These are phyloP conservation scores for Trypanosoma vivax DNA, from an alignment of 208 protist genomes.

Conservation along the genomic window DNA sequence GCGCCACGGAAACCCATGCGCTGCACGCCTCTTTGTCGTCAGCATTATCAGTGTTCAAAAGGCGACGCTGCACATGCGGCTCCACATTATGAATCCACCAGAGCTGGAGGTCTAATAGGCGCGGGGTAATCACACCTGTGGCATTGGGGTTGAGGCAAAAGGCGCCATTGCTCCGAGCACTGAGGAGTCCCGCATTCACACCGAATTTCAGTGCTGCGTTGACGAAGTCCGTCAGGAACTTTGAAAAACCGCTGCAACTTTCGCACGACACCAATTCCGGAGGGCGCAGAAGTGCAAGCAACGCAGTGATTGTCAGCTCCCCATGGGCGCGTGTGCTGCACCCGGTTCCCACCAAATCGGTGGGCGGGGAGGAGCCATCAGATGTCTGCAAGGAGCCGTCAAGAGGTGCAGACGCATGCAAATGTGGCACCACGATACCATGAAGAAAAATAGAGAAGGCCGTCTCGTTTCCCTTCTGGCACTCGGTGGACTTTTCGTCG, in stretches of 20 bases:
- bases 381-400: not conserved
- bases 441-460: slow-evolving; percentile 13
- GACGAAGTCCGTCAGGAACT: slow-evolving; percentile 10
- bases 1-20: slow-evolving; percentile 1
- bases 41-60: not conserved
- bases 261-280: no score
- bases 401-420: slow-evolving; percentile 2
- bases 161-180: not conserved
- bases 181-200: slow-evolving; percentile 4
- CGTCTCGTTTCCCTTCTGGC: not conserved
- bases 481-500: not conserved
- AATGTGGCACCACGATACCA: slow-evolving; percentile 13
- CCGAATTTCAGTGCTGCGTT: slow-evolving; percentile 11
- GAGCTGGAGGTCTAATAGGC: slow-evolving; percentile 10
- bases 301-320: no score
- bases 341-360: not conserved
- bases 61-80: not conserved
- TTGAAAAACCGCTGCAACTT: no score
- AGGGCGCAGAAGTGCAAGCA: slow-evolving; percentile 9
- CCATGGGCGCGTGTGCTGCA: not conserved
- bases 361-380: not conserved
- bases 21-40: not conserved
- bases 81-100: slow-evolving; percentile 16
- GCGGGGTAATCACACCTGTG: not conserved
- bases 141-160: slow-evolving; percentile 12